These are phyloP conservation scores for Amanita phalloides DNA, from an alignment of 768 basidiomycete genomes.

Conservation along the genomic window DNA sequence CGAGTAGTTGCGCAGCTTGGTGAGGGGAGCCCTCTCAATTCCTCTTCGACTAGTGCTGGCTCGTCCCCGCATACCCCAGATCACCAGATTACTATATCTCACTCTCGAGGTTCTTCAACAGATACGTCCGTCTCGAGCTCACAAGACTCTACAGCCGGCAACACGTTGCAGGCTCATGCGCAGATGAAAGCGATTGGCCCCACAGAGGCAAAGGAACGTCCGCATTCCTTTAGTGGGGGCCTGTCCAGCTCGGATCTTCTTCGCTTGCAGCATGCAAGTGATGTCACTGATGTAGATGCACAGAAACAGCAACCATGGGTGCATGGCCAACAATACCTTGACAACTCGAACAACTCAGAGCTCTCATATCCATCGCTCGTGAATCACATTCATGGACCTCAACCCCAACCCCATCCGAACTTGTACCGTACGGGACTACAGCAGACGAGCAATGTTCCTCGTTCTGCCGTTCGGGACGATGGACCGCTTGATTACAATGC, in stretches of 20 bases:
- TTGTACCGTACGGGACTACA: slow-evolving; percentile 29
- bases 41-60: slow-evolving; percentile 59
- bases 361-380: slow-evolving; percentile 61
- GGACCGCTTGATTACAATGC: slow-evolving; percentile 48
- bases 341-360: slow-evolving; percentile 30
- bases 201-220: slow-evolving; percentile 61
- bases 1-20: slow-evolving; percentile 44
- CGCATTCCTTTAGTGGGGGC: slow-evolving; percentile 75
- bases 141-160: slow-evolving; percentile 58
- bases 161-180: slow-evolving; percentile 44
- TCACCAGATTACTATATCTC: slow-evolving; percentile 37
- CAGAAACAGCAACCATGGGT: slow-evolving; percentile 40
- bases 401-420: slow-evolving; percentile 33
- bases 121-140: slow-evolving; percentile 54
- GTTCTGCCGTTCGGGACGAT: slow-evolving; percentile 30
- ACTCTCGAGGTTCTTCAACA: background rate
- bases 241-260: slow-evolving; percentile 64
- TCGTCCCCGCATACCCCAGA: slow-evolving; percentile 66
- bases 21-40: slow-evolving; percentile 64
- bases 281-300: slow-evolving; percentile 28
- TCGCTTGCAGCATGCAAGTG: slow-evolving; percentile 62
- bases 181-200: slow-evolving; percentile 41
- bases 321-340: slow-evolving; percentile 35
- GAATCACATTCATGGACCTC: slow-evolving; percentile 42
- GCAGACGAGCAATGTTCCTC: slow-evolving; percentile 18